Conservation (phyloP, 192 early-diverging fungal species). For the Coemansia sp. region DNA sequence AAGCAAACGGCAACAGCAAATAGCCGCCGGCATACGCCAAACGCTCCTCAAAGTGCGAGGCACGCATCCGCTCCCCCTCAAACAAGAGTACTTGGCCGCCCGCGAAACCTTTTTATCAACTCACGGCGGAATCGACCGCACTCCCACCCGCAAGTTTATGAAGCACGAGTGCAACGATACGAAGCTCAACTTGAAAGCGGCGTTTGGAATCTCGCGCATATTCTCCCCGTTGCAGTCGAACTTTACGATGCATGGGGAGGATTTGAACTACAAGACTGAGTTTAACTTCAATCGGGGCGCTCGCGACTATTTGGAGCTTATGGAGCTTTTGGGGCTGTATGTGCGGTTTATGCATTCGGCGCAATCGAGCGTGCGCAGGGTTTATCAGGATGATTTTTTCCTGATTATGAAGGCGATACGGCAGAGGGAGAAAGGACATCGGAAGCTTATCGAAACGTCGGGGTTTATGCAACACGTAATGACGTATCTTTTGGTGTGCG, state of each 20-base stretch:
- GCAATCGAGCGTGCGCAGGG: background rate
- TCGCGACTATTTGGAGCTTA: slow-evolving; percentile 11
- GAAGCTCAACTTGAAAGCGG: background rate
- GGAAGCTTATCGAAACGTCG: background rate
- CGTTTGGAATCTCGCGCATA: background rate
- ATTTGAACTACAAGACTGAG: slow-evolving; percentile 13
- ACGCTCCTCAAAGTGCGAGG: background rate
- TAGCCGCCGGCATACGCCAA: background rate
- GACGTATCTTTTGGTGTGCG: slow-evolving; percentile 24
- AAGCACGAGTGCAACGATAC: background rate
- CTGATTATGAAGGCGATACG: slow-evolving; percentile 47
- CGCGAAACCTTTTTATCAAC: slow-evolving; percentile 16
- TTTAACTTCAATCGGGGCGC: slow-evolving; percentile 18
- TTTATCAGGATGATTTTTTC: slow-evolving; percentile 39
- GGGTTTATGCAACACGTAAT: slow-evolving; percentile 13
- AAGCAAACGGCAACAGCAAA: background rate
- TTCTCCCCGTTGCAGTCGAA: slow-evolving; percentile 4
- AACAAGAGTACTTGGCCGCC: slow-evolving; percentile 6
- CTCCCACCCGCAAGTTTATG: slow-evolving; percentile 25
- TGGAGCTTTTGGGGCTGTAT: slow-evolving; percentile 21
- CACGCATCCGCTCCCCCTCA: slow-evolving; percentile 20
- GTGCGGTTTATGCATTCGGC: slow-evolving; percentile 17
- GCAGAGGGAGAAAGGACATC: slow-evolving; percentile 22
- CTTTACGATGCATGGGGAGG: background rate
- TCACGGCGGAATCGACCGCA: slow-evolving; percentile 22